Percentiles rank a stretch among this genome's conserved stretches.
Evolutionary conservation across 2,329 filamentous ascomycete species (phyloP).

Genomic region (Penicillium sp.): DNA sequence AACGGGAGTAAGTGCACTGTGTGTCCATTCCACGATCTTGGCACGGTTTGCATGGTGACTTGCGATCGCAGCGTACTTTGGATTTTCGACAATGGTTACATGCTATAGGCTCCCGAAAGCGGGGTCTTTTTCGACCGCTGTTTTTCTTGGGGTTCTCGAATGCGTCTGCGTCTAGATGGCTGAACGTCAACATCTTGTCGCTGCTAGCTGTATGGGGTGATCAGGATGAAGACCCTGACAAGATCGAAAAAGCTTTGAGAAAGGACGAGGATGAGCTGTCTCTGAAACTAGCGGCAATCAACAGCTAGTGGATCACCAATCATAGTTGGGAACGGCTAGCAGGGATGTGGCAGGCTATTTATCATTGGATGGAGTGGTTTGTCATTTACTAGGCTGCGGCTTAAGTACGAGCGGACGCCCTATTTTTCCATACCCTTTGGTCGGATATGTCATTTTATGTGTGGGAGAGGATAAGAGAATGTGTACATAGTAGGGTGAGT

Average conservation of each 20-base stretch:
- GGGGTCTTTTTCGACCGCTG: conserved; percentile 5
- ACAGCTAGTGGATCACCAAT: too few relatives aligned
- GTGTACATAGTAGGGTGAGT: too few relatives aligned
- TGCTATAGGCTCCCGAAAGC: neutral
- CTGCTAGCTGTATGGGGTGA: neutral
- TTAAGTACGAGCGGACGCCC: too few relatives aligned
- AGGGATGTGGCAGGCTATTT: too few relatives aligned
- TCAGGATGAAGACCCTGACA: neutral
- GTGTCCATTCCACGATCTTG: conserved; percentile 1
- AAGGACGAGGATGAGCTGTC: neutral
- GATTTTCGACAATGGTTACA: conserved; percentile 4
- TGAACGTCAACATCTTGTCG: neutral
- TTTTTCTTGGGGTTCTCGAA: conserved; percentile 9
- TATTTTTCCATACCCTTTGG: too few relatives aligned
- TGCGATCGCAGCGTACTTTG: conserved; percentile 9
- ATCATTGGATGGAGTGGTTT: too few relatives aligned
- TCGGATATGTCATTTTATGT: too few relatives aligned
- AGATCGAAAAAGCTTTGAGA: neutral
- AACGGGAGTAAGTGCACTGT: neutral
- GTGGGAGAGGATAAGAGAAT: too few relatives aligned
- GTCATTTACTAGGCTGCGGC: too few relatives aligned
- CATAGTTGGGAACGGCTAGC: too few relatives aligned
- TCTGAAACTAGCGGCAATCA: neutral
- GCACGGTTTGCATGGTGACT: conserved; percentile 8
- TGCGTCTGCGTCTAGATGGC: neutral